phyloP scores from a whole-genome alignment of 139 green algal species.

The Desmodesmus armatus region DNA sequence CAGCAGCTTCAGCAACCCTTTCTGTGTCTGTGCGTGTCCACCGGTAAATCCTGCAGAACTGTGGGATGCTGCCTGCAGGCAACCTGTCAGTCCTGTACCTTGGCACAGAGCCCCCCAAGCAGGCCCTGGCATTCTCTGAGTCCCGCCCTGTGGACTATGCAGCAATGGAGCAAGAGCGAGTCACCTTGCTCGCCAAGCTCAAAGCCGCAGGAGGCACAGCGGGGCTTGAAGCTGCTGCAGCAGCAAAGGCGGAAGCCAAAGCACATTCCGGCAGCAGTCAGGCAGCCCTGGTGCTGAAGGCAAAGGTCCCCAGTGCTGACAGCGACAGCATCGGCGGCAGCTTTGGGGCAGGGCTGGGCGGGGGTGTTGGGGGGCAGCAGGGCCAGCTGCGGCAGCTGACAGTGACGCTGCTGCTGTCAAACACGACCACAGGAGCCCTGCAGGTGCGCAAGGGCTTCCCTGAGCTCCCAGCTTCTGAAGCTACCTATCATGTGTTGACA shows the following conservation, averaged over 20 bases:
- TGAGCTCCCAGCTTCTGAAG: too few species aligned
- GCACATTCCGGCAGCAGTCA: neutral
- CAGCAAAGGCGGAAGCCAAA: neutral
- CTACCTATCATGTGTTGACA: too few species aligned
- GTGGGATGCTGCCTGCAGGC: too few species aligned
- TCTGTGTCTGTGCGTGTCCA: too few species aligned
- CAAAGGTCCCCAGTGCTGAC: constrained; percentile 55
- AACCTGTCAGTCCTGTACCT: constrained; percentile 66
- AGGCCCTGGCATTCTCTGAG: constrained; percentile 17
- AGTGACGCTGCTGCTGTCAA: constrained; percentile 33
- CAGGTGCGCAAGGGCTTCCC: constrained; percentile 15
- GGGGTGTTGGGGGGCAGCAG: too few species aligned
- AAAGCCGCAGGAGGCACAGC: constrained; percentile 56
- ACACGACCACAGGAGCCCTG: constrained; percentile 15
- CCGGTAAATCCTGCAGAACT: too few species aligned
- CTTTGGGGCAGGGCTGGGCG: neutral
- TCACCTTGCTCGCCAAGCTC: constrained; percentile 63
- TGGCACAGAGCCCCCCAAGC: constrained; percentile 65
- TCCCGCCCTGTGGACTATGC: constrained; percentile 73
- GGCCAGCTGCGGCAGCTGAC: constrained; percentile 34
- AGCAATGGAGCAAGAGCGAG: constrained; percentile 75
- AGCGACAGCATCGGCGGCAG: neutral
- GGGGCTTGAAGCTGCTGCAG: constrained; percentile 18
- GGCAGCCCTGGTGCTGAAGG: constrained; percentile 57
- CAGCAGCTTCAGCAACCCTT: too few species aligned